phyloP scores from a whole-genome alignment of 2,329 filamentous ascomycete genomes.

The Cladosporium colombiae region DNA sequence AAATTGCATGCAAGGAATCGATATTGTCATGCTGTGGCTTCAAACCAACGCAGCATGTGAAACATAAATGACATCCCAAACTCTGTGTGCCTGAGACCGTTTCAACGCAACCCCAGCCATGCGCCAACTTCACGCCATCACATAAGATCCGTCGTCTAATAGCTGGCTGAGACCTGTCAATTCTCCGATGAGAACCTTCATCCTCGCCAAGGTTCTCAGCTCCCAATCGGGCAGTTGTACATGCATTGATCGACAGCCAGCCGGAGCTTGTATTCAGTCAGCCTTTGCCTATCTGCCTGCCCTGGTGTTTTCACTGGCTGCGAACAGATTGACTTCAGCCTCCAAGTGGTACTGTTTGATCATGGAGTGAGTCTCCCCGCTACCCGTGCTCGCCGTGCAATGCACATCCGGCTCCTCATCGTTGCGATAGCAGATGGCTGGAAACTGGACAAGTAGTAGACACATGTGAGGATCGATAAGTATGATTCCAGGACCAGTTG shows the following conservation, averaged over 20 bases:
- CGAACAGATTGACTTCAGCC: background rate
- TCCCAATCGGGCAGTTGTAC: background rate
- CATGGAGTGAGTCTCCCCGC: background rate
- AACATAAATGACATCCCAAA: background rate
- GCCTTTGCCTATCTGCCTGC: background rate
- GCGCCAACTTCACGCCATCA: background rate
- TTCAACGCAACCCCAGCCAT: background rate
- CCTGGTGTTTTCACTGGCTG: background rate
- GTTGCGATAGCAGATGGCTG: conserved; percentile 15
- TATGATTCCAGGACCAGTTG: background rate
- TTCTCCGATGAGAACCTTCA: background rate
- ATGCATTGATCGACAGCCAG: conserved; percentile 2
- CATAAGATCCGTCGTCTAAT: background rate
- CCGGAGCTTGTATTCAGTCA: background rate
- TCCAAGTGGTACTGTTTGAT: background rate
- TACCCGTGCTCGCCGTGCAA: conserved; percentile 6
- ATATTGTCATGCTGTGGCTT: background rate
- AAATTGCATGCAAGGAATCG: background rate
- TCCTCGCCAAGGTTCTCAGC: background rate
- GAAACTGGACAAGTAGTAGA: background rate
- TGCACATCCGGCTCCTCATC: conserved; percentile 18
- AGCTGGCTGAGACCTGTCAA: conserved; percentile 7
- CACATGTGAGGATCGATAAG: background rate
- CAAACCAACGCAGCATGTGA: background rate
- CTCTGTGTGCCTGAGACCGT: background rate